Conservation (phyloP, 2,329 filamentous ascomycete species). For the Bipolaris cookei region DNA sequence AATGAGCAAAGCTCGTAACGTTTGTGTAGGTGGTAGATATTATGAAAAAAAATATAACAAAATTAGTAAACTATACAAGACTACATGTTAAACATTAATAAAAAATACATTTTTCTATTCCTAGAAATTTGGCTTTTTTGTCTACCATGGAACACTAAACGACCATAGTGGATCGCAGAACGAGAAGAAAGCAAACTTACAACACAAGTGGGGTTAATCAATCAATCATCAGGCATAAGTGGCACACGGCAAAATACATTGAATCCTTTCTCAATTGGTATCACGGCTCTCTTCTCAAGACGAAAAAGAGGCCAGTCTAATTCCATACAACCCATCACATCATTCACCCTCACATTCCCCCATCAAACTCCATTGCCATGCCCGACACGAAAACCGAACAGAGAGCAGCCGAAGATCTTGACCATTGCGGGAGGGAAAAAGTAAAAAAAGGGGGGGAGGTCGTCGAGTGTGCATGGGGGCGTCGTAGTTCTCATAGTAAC, state of each 20-base stretch:
- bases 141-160: neutral
- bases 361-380: constrained; percentile 21
- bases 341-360: constrained; percentile 5
- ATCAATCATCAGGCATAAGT: neutral
- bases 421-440: constrained; percentile 4
- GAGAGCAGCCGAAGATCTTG: constrained; percentile 25
- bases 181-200: neutral
- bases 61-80: neutral
- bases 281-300: constrained; percentile 3
- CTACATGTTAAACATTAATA: too few species aligned
- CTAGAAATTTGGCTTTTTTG: neutral
- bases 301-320: constrained; percentile 16
- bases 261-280: constrained; percentile 15
- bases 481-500: constrained; percentile 3
- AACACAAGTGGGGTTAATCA: neutral
- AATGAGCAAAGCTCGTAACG: neutral
- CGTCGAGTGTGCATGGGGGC: constrained; percentile 1
- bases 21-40: neutral
- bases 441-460: too few species aligned
- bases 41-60: neutral
- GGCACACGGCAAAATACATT: constrained; percentile 5
- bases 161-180: neutral
- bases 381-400: constrained; percentile 17
- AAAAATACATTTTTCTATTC: too few species aligned
- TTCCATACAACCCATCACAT: constrained; percentile 23